phyloP scores from a whole-genome alignment of 805 yeast genomes.

The Nematodospora valgi region DNA sequence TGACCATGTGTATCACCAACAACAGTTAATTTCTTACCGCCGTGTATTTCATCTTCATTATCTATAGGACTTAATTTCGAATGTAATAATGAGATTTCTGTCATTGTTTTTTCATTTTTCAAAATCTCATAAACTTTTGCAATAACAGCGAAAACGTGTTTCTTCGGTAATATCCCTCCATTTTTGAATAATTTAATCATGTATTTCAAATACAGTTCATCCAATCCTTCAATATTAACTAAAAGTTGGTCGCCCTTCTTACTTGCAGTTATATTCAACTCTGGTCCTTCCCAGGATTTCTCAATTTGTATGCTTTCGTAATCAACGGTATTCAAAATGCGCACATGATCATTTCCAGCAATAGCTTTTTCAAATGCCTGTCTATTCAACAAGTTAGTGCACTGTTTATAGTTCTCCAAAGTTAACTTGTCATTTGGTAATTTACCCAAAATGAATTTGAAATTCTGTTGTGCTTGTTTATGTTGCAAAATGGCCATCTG shows the following conservation, averaged over 20 bases:
- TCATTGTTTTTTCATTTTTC: slow-evolving; percentile 65
- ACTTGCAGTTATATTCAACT: slow-evolving; percentile 39
- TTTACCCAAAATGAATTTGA: slow-evolving; percentile 55
- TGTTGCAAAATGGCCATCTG: slow-evolving; percentile 72
- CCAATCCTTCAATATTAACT: slow-evolving; percentile 38
- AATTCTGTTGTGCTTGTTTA: slow-evolving; percentile 68
- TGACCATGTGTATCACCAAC: slow-evolving; percentile 99
- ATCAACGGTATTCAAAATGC: slow-evolving; percentile 46
- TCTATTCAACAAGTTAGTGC: slow-evolving; percentile 63
- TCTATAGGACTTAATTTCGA: slow-evolving; percentile 15
- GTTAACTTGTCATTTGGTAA: slow-evolving; percentile 74
- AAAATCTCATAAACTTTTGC: slow-evolving; percentile 67
- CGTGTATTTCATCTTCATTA: slow-evolving; percentile 20
- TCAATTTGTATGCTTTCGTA: slow-evolving; percentile 49
- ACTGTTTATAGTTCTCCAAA: slow-evolving; percentile 54
- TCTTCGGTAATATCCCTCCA: slow-evolving; percentile 74
- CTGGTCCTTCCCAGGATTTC: slow-evolving; percentile 57
- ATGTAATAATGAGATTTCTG: slow-evolving; percentile 55
- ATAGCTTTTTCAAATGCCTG: slow-evolving; percentile 86
- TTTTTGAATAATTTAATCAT: slow-evolving; percentile 70
- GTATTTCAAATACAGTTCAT: slow-evolving; percentile 53
- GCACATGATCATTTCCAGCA: slow-evolving; percentile 59
- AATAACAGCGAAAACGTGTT: slow-evolving; percentile 78
- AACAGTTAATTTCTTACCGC: slow-evolving; percentile 60
- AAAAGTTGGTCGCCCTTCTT: slow-evolving; percentile 21